Conservation (phyloP, 345 rosid genomes). For the Murraya koenigii region DNA sequence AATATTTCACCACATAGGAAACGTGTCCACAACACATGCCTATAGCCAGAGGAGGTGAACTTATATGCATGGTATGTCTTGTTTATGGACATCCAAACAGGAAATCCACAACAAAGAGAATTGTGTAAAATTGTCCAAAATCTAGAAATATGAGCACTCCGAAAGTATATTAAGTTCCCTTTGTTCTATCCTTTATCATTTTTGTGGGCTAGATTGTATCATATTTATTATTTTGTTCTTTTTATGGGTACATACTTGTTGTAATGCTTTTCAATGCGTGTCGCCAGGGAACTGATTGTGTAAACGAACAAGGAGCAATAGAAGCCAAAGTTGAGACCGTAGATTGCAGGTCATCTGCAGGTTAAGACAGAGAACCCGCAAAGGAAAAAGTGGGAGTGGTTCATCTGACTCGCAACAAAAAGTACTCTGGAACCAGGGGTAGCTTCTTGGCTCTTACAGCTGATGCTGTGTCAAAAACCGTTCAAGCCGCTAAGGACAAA, state of each 20-base stretch:
- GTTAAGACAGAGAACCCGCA: slow-evolving; percentile 23
- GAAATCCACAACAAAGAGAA: neutral
- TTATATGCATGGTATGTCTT: neutral
- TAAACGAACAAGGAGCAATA: slow-evolving; percentile 26
- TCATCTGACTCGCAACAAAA: slow-evolving; percentile 27
- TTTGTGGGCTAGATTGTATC: neutral
- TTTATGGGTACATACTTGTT: neutral
- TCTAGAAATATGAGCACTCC: slow-evolving; percentile 1
- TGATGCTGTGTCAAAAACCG: slow-evolving; percentile 23
- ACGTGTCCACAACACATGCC: slow-evolving; percentile 6
- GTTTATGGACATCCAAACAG: no score
- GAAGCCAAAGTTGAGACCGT: slow-evolving; percentile 37
- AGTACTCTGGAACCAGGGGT: neutral
- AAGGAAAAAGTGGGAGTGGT: slow-evolving; percentile 34
- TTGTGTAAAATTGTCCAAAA: neutral
- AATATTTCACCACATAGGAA: slow-evolving; percentile 9
- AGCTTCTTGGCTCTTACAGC: slow-evolving; percentile 25
- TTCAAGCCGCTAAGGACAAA: slow-evolving; percentile 33
- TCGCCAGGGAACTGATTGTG: slow-evolving; percentile 24
- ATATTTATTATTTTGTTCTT: neutral
- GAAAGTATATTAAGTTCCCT: neutral
- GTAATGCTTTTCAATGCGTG: neutral
- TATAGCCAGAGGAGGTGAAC: neutral
- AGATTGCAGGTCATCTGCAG: slow-evolving; percentile 27
- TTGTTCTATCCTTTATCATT: neutral